Evolutionary conservation across 2,329 filamentous ascomycete genomes (phyloP), one percentile per base, ranked within the genome.

Genomic region (Paracamarosporium sp.): DNA sequence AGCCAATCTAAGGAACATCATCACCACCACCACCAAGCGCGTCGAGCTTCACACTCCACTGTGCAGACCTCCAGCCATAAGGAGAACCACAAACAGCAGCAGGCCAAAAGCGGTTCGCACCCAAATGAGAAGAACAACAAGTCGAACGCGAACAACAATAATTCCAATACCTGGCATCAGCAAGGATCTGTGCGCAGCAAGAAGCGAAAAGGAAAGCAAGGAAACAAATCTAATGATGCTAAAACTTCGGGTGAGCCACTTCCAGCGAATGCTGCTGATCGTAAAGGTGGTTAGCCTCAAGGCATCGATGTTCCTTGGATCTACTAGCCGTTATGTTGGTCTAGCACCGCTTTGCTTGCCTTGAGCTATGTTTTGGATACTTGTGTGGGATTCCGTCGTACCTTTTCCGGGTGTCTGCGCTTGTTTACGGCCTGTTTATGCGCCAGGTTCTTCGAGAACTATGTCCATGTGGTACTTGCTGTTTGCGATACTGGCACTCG

Each of bases 231-330:
- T 20, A 57, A 58, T n/a, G 73, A 76, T 45, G 52, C 67, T 27
- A 78, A 75, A 56, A 52, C 57, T 12, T 55, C 66, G 15, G 77
- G 79, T 7, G 79, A 82, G 64, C 72, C 77, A 4, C 57, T 81
- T 50, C 80, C 80, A 15, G 71, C 68, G 1, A 80, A 80, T 62
- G 74, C 77, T 44, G 73, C 74, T 31, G 80, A 82, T 50, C 72
- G 80, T 33, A 82, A 82, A 58, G 80, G 80, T 12, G 80, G 80
- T 22, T 79, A 71, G 54, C 17, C 48, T 53, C 38, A 41, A 17
- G 17, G 27, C n/a, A n/a, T 41, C 17, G 27, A 30, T 28, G 48
- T 68, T 66, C 35, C 27, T 28, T 51, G 35, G 48, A 15, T 41
- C 22, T 51, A 41, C 48, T 41, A 12, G 24, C 25, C 25, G 25